phyloP scores from a whole-genome alignment of 768 basidiomycete species.

The Hortiboletus campestris region DNA sequence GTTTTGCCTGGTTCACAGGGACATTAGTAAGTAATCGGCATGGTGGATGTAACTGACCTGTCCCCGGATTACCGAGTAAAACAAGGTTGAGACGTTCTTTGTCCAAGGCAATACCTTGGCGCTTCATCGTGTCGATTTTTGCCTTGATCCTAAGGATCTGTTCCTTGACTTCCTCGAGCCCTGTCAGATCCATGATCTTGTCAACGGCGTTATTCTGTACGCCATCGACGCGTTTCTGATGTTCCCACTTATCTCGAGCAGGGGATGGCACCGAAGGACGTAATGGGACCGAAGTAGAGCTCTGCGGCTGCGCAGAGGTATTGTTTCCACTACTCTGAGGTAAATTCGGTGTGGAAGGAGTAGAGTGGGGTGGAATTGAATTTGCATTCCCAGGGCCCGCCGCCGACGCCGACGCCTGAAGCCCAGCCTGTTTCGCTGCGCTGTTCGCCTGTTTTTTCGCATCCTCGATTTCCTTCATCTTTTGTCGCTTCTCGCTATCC shows the following conservation, averaged over 20 bases:
- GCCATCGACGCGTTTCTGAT: constrained; percentile 51
- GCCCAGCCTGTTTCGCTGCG: constrained; percentile 2
- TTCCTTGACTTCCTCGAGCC: constrained; percentile 61
- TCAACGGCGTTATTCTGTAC: constrained; percentile 53
- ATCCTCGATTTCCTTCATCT: constrained; percentile 11
- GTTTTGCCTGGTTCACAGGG: constrained; percentile 8
- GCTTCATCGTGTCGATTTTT: constrained; percentile 44
- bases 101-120: constrained; percentile 49
- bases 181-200: constrained; percentile 62
- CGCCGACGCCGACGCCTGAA: not conserved
- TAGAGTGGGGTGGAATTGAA: not conserved
- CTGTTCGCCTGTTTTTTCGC: constrained; percentile 4
- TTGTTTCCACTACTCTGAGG: not conserved
- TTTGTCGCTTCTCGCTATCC: constrained; percentile 7
- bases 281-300: not conserved
- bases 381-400: not conserved
- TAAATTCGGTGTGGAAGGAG: not conserved
- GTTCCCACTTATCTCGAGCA: constrained; percentile 15
- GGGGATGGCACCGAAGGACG: constrained; percentile 12
- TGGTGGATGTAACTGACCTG: constrained; percentile 59
- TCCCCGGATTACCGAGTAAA: constrained; percentile 69
- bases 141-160: constrained; percentile 56
- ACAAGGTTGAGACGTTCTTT: constrained; percentile 60
- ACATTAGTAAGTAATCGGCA: not conserved
- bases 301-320: not conserved